Percentiles rank a stretch among this genome's conserved stretches.
phyloP scores from a whole-genome alignment of 495 filamentous ascomycete species.

The Penicillium taxi region DNA sequence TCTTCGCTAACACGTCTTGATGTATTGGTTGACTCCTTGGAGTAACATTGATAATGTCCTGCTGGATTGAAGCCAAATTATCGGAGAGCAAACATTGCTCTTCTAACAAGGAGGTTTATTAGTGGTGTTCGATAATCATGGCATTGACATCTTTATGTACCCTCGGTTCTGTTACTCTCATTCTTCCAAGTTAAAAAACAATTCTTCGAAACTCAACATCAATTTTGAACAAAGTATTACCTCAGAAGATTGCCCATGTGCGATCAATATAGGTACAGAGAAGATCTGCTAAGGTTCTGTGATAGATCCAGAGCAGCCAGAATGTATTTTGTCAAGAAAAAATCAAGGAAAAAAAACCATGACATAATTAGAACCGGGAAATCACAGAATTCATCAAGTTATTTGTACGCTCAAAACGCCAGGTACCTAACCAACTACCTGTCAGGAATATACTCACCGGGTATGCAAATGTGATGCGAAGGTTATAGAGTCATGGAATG shows the following conservation, averaged over 20 bases:
- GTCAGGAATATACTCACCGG: conserved; percentile 21
- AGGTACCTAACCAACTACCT: conserved; percentile 17
- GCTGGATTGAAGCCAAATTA: conserved; percentile 54
- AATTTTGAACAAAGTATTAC: conserved; percentile 10
- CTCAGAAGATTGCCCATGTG: conserved; percentile 12
- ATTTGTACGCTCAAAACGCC: conserved; percentile 28
- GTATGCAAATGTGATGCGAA: conserved; percentile 24
- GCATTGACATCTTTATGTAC: conserved; percentile 76
- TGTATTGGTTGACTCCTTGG: too few relatives aligned
- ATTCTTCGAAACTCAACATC: too few relatives aligned
- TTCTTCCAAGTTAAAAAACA: too few relatives aligned
- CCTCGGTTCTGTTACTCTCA: too few relatives aligned
- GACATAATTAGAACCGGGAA: conserved; percentile 11
- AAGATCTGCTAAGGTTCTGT: conserved; percentile 16
- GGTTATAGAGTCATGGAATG: conserved; percentile 15
- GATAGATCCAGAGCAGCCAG: conserved; percentile 10
- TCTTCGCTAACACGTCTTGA: too few relatives aligned
- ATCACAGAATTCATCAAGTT: conserved; percentile 22
- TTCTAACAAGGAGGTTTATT: conserved; percentile 52
- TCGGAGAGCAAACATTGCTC: conserved; percentile 59
- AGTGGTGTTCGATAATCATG: conserved; percentile 64
- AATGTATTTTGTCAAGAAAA: conserved; percentile 15
- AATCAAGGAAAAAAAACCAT: conserved; percentile 6
- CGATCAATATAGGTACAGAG: conserved; percentile 29
- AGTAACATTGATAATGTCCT: conserved; percentile 58